Base-by-base conservation (phyloP, 257 asterid species). In the Jasminum sambac region DNA sequence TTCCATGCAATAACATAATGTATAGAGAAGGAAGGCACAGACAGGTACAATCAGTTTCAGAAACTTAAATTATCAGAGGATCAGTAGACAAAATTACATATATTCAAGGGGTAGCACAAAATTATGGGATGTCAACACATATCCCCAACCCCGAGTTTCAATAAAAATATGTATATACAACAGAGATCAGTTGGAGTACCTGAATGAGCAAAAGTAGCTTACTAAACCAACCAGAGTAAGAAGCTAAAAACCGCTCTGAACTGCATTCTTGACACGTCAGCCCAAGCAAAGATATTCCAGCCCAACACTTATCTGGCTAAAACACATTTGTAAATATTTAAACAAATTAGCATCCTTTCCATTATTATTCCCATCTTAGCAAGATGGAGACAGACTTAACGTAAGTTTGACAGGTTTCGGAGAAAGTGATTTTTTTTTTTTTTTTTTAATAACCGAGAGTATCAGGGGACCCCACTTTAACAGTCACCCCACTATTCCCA, bases 281-380 rank as follows among this genome's bases (percentile, higher is more conserved):
- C 68, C 96, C 98, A 21, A 94, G 91, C 95, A 94, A 84, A 79
- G 93, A 89, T 75, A 89, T 82, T 66, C 96, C 99, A 25, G 93
- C 95, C 96, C 93, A 91, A 69, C 87, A 71, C 79, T 91, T 94
- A 76, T 89, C 96, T 77, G 96, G 89, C 99, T 94, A 81, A 60
- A 83, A 61, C 73, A 57, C 79, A 75, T 66, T 70, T 76, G 67
- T 14, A 17, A 41, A 67, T 44, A 74, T 74, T 62, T 16, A 74
- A 55, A 74, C 46, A 64, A 23, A 73, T 73, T 25, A 71, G 67
- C 58, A 59, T 39, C 70, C 16, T 25, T 63, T 24, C 39, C 72
- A 40, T 36, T 13, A 21, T 7, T 50, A 36, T 25, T 50, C 42
- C 19, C 25, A 57, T 60, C 64, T 57, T 26, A 62, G 21, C 37